phyloP scores from a whole-genome alignment of 2,329 filamentous ascomycete genomes.

The Penicillium sp. region DNA sequence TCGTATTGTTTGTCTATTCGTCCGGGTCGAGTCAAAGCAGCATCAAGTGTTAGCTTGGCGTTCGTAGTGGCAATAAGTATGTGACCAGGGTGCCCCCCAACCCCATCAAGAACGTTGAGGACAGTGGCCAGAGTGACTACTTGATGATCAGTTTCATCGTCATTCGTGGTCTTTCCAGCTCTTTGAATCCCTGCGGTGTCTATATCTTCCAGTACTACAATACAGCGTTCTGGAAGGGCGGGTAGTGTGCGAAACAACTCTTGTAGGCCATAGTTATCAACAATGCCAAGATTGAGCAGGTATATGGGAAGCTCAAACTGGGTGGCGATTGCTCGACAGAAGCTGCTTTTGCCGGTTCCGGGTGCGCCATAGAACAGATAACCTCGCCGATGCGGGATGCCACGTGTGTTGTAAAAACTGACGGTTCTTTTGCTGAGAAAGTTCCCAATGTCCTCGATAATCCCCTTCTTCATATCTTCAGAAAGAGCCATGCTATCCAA shows the following conservation, averaged over 20 bases:
- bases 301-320: conserved; percentile 3
- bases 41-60: background rate
- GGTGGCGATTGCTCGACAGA: background rate
- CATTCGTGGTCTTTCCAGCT: background rate
- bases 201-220: conserved; percentile 3
- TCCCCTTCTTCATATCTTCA: background rate
- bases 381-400: background rate
- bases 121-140: background rate
- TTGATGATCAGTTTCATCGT: background rate
- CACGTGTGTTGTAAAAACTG: background rate
- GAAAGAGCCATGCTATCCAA: background rate
- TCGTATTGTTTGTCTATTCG: conserved; percentile 3
- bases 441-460: background rate
- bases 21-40: conserved; percentile 1
- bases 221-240: background rate
- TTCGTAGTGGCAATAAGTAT: conserved; percentile 4
- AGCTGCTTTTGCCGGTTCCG: conserved; percentile 2
- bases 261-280: background rate
- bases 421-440: background rate
- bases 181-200: background rate
- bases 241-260: conserved; percentile 2
- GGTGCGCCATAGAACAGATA: conserved; percentile 1
- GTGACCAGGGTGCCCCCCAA: background rate
- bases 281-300: background rate
- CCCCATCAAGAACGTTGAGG: conserved; percentile 1